Base-by-base conservation (phyloP, 2,329 filamentous ascomycete species). In the Fonsecaea multimorphosa region DNA sequence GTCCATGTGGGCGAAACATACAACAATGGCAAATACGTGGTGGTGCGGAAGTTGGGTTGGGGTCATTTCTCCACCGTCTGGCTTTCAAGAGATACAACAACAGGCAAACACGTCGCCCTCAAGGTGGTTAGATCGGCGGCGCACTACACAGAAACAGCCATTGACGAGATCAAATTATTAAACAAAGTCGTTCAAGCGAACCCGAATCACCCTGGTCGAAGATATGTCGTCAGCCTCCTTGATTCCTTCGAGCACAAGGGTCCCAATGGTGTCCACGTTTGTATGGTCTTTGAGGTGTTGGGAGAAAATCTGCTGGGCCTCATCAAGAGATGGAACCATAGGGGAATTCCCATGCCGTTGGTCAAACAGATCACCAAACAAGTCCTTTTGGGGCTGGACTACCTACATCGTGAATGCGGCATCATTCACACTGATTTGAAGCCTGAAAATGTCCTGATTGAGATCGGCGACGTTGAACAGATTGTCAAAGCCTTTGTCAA, bases 301-400 rank as follows among this genome's bases (percentile, higher is more conserved):
- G 95, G 95, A 61, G 93, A 98, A 84, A 98, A 98, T 76, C 80
- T 98, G 70, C 82, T 98, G 60, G 94, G 95, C 29, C 81, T 99
- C 76, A 97, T 99, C 84, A 98, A 98, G 86, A 89, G 92, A 74
- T 98, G 94, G 93, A 97, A 98, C 78, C 95, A 98, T 78, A 87
- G 95, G 67, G 95, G 95, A 56, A 98, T 99, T 65, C 95, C 95
- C 51, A 96, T 97, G 89, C 87, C 92, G 16, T 85, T 99, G 14
- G 95, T 98, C 77, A 97, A 97, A 84, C 95, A 98, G 78, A 99
- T 99, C 79, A 96, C 95, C 32, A 98, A 98, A 80, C 95, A 99
- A 81, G 95, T 98, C 9, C 85, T 99, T 55, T 87, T 99, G 31
- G 95, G 95, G 46, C 84, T 99, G 69, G 95, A 99, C 79, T 98